Evolutionary conservation across 352 stramenopile genomes (phyloP).

Genomic region (Globisporangium parvum): DNA sequence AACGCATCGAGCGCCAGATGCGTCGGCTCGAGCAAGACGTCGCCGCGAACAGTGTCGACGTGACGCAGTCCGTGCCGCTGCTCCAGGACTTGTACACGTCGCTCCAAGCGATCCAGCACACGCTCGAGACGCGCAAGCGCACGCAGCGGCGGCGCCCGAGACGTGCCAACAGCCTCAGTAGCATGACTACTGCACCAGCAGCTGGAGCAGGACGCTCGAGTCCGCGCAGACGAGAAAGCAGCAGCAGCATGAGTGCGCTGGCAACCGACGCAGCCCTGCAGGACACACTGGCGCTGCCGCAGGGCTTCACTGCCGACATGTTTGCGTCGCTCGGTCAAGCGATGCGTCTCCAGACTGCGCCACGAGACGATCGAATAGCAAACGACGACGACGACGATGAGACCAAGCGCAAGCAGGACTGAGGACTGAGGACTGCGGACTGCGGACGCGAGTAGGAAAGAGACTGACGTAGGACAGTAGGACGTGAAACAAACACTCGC

Average conservation of each 20-base stretch:
- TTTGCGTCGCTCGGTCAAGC: slow-evolving; percentile 53
- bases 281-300: slow-evolving; percentile 27
- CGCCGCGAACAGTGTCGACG: slow-evolving; percentile 15
- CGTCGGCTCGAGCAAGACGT: slow-evolving; percentile 20
- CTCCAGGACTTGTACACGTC: slow-evolving; percentile 37
- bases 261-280: slow-evolving; percentile 19
- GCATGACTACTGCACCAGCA: not conserved
- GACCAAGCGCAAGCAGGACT: slow-evolving; percentile 5
- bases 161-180: slow-evolving; percentile 16
- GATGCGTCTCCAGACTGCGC: slow-evolving; percentile 23
- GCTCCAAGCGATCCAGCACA: slow-evolving; percentile 33
- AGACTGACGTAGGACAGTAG: no score
- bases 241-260: slow-evolving; percentile 11
- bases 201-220: not conserved
- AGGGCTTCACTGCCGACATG: slow-evolving; percentile 56
- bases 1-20: slow-evolving; percentile 23
- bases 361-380: slow-evolving; percentile 2
- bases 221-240: slow-evolving; percentile 1
- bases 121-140: slow-evolving; percentile 22
- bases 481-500: no score
- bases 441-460: no score
- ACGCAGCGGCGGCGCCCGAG: slow-evolving; percentile 14
- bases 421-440: no score
- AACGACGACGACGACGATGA: not conserved
- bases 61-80: slow-evolving; percentile 21